Percentiles rank a stretch among this genome's conserved stretches.
phyloP scores from a whole-genome alignment of 2,329 filamentous ascomycete genomes.

The Colletotrichum sublineola region DNA sequence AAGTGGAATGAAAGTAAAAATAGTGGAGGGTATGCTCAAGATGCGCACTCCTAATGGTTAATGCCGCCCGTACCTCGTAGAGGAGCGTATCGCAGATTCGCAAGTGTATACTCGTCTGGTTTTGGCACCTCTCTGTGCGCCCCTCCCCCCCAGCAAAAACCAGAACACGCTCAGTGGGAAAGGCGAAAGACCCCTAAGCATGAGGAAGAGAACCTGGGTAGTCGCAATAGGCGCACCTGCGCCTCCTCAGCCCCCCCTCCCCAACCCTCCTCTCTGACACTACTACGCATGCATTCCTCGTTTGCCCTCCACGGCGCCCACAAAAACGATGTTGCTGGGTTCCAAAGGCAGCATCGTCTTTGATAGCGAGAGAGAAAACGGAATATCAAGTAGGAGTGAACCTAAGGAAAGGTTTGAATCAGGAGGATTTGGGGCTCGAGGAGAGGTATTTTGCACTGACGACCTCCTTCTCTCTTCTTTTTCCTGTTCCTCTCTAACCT shows the following conservation, averaged over 20 bases:
- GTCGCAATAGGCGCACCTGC: conserved; percentile 4
- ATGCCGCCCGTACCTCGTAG: not conserved
- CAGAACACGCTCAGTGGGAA: not conserved
- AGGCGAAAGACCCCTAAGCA: not conserved
- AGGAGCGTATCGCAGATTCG: not conserved
- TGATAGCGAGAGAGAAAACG: not conserved
- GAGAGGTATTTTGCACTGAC: not conserved
- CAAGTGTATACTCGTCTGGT: not conserved
- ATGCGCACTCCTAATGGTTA: not conserved
- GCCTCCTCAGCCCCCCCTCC: not conserved
- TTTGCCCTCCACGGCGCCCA: conserved; percentile 22
- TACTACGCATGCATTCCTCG: not conserved
- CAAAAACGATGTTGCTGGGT: conserved; percentile 2
- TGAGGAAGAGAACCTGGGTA: not conserved
- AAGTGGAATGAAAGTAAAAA: conserved; percentile 40
- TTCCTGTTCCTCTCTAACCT: not conserved
- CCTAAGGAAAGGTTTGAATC: not conserved
- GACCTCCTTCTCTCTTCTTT: not conserved
- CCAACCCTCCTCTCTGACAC: not conserved
- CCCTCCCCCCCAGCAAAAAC: not conserved
- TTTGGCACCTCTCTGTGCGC: conserved; percentile 14
- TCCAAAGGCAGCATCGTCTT: conserved; percentile 3
- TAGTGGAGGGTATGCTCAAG: conserved; percentile 22
- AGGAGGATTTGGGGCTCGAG: not conserved
- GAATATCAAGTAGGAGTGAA: conserved; percentile 6